A percentile compares a stretch with the other conserved stretches of the same genome.
Conservation (phyloP, 352 stramenopile species). For the Phytophthora citricola region DNA sequence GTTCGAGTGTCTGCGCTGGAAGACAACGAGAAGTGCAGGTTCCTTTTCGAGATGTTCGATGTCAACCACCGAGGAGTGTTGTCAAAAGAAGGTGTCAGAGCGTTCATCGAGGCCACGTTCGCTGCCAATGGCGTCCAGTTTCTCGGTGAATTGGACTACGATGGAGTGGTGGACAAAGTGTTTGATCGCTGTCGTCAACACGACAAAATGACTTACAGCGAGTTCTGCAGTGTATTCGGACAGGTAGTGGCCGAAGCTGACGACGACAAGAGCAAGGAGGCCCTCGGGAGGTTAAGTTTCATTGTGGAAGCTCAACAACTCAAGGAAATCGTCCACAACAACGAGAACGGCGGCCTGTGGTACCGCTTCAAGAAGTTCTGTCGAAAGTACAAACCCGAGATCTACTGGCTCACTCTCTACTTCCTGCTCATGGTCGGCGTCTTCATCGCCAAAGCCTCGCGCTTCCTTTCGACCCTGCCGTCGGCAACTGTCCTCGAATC, state of each 20-base stretch:
- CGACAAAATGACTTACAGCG: conserved; percentile 58
- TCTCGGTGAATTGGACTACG: conserved; percentile 56
- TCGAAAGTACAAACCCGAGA: conserved; percentile 56
- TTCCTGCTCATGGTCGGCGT: conserved; percentile 46
- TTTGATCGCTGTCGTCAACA: conserved; percentile 51
- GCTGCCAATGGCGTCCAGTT: conserved; percentile 61
- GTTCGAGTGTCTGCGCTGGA: conserved; percentile 55
- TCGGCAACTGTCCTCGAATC: conserved; percentile 60
- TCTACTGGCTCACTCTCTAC: conserved; percentile 61
- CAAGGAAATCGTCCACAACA: conserved; percentile 15
- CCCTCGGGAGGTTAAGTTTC: conserved; percentile 10
- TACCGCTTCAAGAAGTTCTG: conserved; percentile 43
- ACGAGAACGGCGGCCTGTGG: conserved; percentile 25
- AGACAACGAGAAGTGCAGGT: conserved; percentile 66
- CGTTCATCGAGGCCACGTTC: conserved; percentile 71
- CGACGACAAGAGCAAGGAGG: conserved; percentile 28
- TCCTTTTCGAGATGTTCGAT: conserved; percentile 78
- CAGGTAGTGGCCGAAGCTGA: conserved; percentile 3
- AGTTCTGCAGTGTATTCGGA: conserved; percentile 43
- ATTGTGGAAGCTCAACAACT: conserved; percentile 10
- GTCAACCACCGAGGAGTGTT: conserved; percentile 51
- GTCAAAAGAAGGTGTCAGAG: conserved; percentile 50
- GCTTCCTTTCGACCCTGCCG: conserved; percentile 54
- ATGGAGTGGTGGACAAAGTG: conserved; percentile 56
- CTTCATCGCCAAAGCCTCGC: conserved; percentile 55